Base-by-base conservation (phyloP, 176 grass and related monocot species). In the Musa schizocarpa region DNA sequence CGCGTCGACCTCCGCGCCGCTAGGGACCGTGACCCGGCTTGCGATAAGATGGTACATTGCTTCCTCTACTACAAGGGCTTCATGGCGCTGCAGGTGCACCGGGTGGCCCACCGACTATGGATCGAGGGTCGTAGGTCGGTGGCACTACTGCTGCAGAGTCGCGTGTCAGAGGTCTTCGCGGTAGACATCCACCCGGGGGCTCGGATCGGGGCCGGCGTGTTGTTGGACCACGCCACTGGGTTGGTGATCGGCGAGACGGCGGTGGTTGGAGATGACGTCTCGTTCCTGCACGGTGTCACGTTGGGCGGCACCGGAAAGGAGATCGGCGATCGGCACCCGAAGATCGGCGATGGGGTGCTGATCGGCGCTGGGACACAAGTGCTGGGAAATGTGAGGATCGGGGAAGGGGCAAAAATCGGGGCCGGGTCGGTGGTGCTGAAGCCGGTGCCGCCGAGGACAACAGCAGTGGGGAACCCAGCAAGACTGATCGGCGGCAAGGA, bases 31-130 rank as follows among this genome's bases (percentile, higher is more conserved):
- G 95, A 98, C 76, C 80, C 90, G 26, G 95, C 95, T 17, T 98
- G 95, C 82, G 82, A 19, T n/a, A 87, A 87, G 73, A 98, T 93
- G 90, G 84, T 89, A 1, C 95, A 98, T 78, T 98, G 90, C 84
- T 98, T 99, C 80, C 86, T 99, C 59, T 91, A 94, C 84, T 94
- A 91, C 90, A 99, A 99, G 79, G 95, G 95, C 6, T 99, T 99
- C 83, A 78, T 99, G 13, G 90, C 95, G 13, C 76, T 99, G 69
- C 95, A 99, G 72, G 84, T 79, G 9, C 86, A 99, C 88, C 88
- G 95, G 54, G 82, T 83, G 54, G 95, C 95, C 8, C 88, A 99
- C 84, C 80, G 23, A 27, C 83, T 99, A 13, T 93, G 90, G 88
- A 26, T 72, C 16, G 86, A 91, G 9, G 82, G 86, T 53, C 90